phyloP scores from a whole-genome alignment of 305 asterid species.

The Fraxinus baroniana region DNA sequence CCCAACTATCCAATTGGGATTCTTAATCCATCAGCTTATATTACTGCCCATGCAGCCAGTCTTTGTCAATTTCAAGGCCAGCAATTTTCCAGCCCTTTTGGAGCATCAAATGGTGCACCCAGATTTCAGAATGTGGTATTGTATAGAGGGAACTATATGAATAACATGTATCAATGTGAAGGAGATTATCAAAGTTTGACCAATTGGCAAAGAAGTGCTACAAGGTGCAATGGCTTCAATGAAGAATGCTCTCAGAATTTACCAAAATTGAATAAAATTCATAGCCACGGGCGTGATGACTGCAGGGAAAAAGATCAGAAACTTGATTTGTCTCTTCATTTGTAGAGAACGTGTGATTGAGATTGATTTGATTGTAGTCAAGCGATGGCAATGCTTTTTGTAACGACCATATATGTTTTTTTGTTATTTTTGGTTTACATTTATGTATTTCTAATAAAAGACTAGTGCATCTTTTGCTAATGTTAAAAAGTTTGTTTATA shows the following conservation, averaged over 20 bases:
- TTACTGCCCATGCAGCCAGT: slow-evolving; percentile 44
- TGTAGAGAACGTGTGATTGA: slow-evolving; percentile 33
- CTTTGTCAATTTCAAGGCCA: slow-evolving; percentile 31
- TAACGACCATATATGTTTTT: neutral
- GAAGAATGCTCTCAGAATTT: slow-evolving; percentile 23
- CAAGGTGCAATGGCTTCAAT: slow-evolving; percentile 13
- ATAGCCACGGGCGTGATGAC: slow-evolving; percentile 24
- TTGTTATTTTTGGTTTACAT: neutral
- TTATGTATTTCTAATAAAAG: neutral
- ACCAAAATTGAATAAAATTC: neutral
- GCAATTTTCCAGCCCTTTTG: slow-evolving; percentile 29
- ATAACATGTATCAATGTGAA: slow-evolving; percentile 16
- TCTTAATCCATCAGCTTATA: slow-evolving; percentile 41
- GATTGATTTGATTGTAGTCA: slow-evolving; percentile 13
- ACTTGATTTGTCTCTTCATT: slow-evolving; percentile 85
- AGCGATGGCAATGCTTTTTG: neutral
- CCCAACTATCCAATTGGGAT: slow-evolving; percentile 44
- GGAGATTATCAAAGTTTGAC: slow-evolving; percentile 32
- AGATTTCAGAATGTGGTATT: slow-evolving; percentile 31
- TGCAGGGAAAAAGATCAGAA: slow-evolving; percentile 38
- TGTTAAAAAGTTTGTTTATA: neutral
- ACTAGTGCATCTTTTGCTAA: neutral
- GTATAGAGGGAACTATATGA: slow-evolving; percentile 32
- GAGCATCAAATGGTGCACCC: slow-evolving; percentile 30
- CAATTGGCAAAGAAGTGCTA: slow-evolving; percentile 33